These are phyloP conservation scores for Apiotrichum brassicae DNA, from an alignment of 1,284 basidiomycete genomes.

Conservation along the genomic window DNA sequence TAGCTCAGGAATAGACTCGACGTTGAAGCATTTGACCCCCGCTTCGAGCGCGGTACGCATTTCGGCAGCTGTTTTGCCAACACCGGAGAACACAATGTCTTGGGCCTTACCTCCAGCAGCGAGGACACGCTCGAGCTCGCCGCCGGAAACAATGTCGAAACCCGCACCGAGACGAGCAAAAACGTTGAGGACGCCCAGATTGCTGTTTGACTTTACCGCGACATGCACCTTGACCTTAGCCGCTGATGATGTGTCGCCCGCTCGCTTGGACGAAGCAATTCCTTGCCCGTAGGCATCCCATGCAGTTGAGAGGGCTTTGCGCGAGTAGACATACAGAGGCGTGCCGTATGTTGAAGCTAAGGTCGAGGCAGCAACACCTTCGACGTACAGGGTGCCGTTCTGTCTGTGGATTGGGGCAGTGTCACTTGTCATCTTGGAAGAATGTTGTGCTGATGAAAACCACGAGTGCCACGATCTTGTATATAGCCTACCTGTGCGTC, in stretches of 20 bases:
- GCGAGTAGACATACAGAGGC: constrained; percentile 14
- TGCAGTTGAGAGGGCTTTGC: not conserved
- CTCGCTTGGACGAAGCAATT: not conserved
- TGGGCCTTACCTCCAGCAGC: constrained; percentile 4
- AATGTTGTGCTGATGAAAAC: too few relatives aligned
- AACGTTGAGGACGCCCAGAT: constrained; percentile 6
- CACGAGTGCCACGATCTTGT: too few relatives aligned
- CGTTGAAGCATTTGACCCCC: constrained; percentile 15
- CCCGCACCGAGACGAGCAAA: constrained; percentile 10
- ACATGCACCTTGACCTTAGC: constrained; percentile 4
- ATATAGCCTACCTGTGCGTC: too few relatives aligned
- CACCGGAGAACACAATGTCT: constrained; percentile 9
- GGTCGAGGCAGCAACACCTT: constrained; percentile 1
- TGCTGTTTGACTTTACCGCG: constrained; percentile 13
- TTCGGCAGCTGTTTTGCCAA: constrained; percentile 5
- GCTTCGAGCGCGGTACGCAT: constrained; percentile 4
- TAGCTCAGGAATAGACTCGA: constrained; percentile 10
- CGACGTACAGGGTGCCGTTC: constrained; percentile 4
- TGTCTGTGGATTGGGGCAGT: constrained; percentile 7
- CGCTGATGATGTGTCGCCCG: not conserved
- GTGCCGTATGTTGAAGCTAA: constrained; percentile 6
- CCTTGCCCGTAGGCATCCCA: constrained; percentile 1
- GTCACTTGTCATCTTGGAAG: too few relatives aligned
- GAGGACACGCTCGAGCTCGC: constrained; percentile 9
- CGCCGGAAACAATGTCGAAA: constrained; percentile 10